Percentiles rank a stretch among this genome's conserved stretches.
phyloP scores from a whole-genome alignment of 2,329 filamentous ascomycete species.

The Intubia oerlemansii region DNA sequence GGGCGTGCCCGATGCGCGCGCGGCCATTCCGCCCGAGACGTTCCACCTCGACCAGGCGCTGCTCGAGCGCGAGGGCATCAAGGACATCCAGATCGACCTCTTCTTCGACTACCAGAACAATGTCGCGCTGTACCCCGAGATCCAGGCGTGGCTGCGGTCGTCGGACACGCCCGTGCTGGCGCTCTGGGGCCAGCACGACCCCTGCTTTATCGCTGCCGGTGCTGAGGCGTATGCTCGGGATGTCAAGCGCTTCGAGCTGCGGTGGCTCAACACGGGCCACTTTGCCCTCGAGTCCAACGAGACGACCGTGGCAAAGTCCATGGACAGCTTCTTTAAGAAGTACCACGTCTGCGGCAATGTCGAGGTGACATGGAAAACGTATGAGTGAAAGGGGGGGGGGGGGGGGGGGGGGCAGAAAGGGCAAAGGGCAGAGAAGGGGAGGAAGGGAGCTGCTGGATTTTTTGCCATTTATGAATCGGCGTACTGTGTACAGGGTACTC shows the following conservation, averaged over 20 bases:
- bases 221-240: conserved; percentile 32
- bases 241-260: conserved; percentile 22
- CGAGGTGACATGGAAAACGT: no score
- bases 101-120: conserved; percentile 36
- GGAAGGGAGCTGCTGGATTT: no score
- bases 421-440: no score
- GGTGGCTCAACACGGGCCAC: conserved; percentile 32
- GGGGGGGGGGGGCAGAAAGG: no score
- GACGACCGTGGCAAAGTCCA: conserved; percentile 10
- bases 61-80: conserved; percentile 22
- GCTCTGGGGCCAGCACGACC: conserved; percentile 36
- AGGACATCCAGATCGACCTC: conserved; percentile 31
- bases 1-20: conserved; percentile 15
- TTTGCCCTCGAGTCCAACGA: conserved; percentile 24
- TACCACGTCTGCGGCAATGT: conserved; percentile 10
- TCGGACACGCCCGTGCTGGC: conserved; percentile 28
- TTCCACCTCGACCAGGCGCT: conserved; percentile 30
- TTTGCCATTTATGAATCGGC: no score
- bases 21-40: conserved; percentile 19
- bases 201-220: conserved; percentile 25
- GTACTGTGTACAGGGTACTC: no score
- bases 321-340: conserved; percentile 11
- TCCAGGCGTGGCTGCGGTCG: conserved; percentile 30
- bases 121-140: conserved; percentile 27
- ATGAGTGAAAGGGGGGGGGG: no score